Evolutionary conservation across 2,329 filamentous ascomycete genomes (phyloP), one percentile per base, ranked within the genome.

Genomic region (Fusarium sp.): DNA sequence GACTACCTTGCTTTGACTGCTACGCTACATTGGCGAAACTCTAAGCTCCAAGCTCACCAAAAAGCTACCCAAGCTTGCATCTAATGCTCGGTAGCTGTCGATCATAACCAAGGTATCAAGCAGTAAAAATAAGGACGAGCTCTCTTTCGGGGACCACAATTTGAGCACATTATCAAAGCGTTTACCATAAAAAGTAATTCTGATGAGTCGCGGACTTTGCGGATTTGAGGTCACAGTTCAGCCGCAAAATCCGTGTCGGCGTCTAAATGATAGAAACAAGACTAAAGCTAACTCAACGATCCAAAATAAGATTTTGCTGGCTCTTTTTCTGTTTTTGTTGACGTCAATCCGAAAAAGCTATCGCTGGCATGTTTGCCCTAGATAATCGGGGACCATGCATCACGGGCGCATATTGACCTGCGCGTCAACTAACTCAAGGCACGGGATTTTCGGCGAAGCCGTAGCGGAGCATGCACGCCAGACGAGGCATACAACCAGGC

Each of bases 371-470:
- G n/a, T n/a, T 54, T 65, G 54, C 33, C 47, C 18, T 45, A 65
- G 58, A 44, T 55, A 57, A 44, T 39, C 47, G 48, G 47, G 50
- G 24, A 48, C 36, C 28, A 33, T 42, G 35, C 61, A 71, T 54
- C 53, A 56, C 55, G 50, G 42, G 35, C 59, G 31, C 36, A 50
- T 51, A 53, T 35, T 36, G 58, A 61, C 53, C 42, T 61, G 69
- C 58, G 47, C 38, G 60, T 72, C 58, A 65, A 63, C 42, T 18
- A 36, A 30, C 39, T 48, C 42, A 54, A 31, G 20, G 31, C 22
- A 65, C 24, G 39, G 42, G 42, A n/a, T 42, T 33, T 58, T 73
- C 70, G 70, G 70, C 57, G 53, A 59, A 38, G 54, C 70, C 70
- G 70, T 71, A 38, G 51, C 47, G 53, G 38, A 45, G 35, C 44